A percentile compares a stretch with the other conserved stretches of the same genome.
These are phyloP conservation scores for Monilinia polystroma DNA, from an alignment of 2,329 filamentous ascomycete species.

Conservation along the genomic window DNA sequence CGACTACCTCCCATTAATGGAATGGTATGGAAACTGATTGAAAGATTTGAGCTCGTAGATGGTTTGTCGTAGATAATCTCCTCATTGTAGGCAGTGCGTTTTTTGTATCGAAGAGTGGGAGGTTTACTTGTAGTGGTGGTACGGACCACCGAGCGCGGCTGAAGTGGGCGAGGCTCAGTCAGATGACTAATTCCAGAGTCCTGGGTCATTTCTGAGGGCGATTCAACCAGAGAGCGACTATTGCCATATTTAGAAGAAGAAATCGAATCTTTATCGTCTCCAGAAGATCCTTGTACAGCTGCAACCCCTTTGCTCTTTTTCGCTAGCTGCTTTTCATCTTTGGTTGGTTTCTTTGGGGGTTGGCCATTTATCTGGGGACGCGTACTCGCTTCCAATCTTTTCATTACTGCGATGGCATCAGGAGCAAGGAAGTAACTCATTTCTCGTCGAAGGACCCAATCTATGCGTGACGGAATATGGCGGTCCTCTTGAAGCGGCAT, in stretches of 20 bases:
- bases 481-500: slow-evolving; percentile 1
- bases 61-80: neutral
- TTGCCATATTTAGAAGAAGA: neutral
- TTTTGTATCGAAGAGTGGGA: neutral
- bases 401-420: neutral
- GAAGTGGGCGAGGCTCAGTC: slow-evolving; percentile 3
- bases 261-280: neutral
- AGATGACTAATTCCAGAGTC: neutral
- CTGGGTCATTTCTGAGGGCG: neutral
- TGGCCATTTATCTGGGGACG: neutral
- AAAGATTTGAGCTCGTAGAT: neutral
- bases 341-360: neutral
- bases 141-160: neutral
- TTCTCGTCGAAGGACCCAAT: neutral
- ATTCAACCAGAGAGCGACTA: neutral
- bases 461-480: neutral
- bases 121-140: neutral
- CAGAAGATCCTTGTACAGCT: too few relatives aligned
- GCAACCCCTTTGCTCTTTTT: neutral
- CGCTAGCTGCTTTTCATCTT: too few relatives aligned
- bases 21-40: neutral
- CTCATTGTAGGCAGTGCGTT: neutral
- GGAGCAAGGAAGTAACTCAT: slow-evolving; percentile 2
- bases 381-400: neutral
- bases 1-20: neutral